Evolutionary conservation across 306 rosid species (phyloP).

Genomic region (Vigna hirtella): DNA sequence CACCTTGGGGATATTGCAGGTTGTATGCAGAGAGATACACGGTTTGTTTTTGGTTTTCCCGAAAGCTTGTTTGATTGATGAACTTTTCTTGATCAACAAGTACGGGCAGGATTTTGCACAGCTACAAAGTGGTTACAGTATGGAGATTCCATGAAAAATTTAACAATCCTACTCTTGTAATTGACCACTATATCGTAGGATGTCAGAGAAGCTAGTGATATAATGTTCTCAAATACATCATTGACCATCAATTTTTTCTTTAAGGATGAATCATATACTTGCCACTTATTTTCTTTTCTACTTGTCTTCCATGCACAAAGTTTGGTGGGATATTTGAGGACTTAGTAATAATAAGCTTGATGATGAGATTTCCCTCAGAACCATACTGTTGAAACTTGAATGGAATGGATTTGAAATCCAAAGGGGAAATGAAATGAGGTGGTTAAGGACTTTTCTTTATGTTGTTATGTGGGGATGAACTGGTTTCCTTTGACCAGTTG

Average conservation of each 20-base stretch:
- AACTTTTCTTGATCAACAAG: slow-evolving; percentile 50
- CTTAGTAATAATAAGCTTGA: background rate
- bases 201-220: slow-evolving; percentile 30
- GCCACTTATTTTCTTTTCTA: background rate
- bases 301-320: slow-evolving; percentile 16
- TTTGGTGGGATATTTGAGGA: background rate
- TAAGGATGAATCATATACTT: background rate
- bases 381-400: slow-evolving; percentile 7
- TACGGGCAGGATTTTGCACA: slow-evolving; percentile 41
- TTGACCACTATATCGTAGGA: background rate
- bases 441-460: slow-evolving; percentile 42
- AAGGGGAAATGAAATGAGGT: slow-evolving; percentile 5
- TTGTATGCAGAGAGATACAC: slow-evolving; percentile 33
- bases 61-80: slow-evolving; percentile 49
- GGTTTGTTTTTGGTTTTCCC: slow-evolving; percentile 47
- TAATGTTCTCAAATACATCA: slow-evolving; percentile 35
- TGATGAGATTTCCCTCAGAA: slow-evolving; percentile 8
- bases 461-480: slow-evolving; percentile 50
- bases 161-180: slow-evolving; percentile 8
- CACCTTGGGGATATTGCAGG: slow-evolving; percentile 41
- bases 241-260: background rate
- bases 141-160: slow-evolving; percentile 28
- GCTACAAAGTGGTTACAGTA: slow-evolving; percentile 27
- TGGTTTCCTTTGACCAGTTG: slow-evolving; percentile 55
- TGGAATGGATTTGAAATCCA: background rate